phyloP scores from a whole-genome alignment of 768 basidiomycete species.

The Boletus subcaerulescens region DNA sequence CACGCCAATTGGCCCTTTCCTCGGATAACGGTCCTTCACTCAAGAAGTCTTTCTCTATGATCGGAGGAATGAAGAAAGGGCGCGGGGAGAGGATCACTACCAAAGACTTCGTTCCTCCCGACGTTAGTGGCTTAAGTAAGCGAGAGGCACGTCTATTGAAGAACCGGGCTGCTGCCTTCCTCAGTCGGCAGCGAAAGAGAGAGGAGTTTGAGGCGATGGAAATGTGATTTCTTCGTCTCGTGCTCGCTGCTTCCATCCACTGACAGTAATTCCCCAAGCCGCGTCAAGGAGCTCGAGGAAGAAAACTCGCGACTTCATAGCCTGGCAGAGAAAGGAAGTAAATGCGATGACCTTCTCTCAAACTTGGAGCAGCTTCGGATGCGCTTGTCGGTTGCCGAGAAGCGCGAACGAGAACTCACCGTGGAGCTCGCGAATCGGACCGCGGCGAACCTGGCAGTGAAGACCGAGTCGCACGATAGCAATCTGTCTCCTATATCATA shows the following conservation, averaged over 20 bases:
- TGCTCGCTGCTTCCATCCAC: slow-evolving; percentile 5
- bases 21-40: slow-evolving; percentile 30
- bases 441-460: slow-evolving; percentile 40
- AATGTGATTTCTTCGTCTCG: slow-evolving; percentile 55
- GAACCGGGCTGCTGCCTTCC: slow-evolving; percentile 90
- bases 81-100: slow-evolving; percentile 54
- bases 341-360: slow-evolving; percentile 43
- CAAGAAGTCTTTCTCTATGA: slow-evolving; percentile 45
- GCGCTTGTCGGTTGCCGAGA: slow-evolving; percentile 60
- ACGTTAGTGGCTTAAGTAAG: slow-evolving; percentile 84
- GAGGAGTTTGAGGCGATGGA: slow-evolving; percentile 93
- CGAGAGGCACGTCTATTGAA: slow-evolving; percentile 90
- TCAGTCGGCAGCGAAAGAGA: slow-evolving; percentile 85
- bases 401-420: slow-evolving; percentile 65
- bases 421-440: slow-evolving; percentile 52
- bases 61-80: slow-evolving; percentile 43
- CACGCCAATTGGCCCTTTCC: slow-evolving; percentile 34
- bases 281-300: slow-evolving; percentile 79
- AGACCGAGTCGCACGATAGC: slow-evolving; percentile 58
- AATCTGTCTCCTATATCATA: slow-evolving; percentile 45
- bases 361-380: slow-evolving; percentile 67
- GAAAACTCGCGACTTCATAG: slow-evolving; percentile 74
- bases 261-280: slow-evolving; percentile 45
- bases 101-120: slow-evolving; percentile 86
- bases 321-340: slow-evolving; percentile 47